Base-by-base conservation (phyloP, 106 monocot species). In the Platanthera guangdongensis region DNA sequence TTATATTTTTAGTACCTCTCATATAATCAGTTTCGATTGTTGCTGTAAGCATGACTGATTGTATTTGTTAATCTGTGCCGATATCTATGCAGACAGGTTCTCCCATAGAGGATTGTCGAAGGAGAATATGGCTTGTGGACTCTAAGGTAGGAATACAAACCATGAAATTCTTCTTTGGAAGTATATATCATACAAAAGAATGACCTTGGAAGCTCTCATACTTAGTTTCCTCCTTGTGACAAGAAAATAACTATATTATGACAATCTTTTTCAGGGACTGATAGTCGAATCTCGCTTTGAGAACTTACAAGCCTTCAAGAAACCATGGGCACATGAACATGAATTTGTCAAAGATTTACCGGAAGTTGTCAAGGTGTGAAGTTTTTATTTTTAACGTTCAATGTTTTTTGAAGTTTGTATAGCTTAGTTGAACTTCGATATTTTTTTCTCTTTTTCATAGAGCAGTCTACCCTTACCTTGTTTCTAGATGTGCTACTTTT, bases 71-170 rank as follows among this genome's bases (percentile, higher is more conserved):
- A 39, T 39, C 2, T 39, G 39, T 39, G 39, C 72, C 10, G 53
- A 47, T 11, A 46, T 54, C 51, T 50, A 19, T 68, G 77, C 78
- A 96, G 95, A 78, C 88, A 51, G 87, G 87, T 21, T 59, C 74
- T 69, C 75, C 95, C 52, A 1, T 89, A 3, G 85, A 89, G 82
- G 95, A 93, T 80, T 64, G 81, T 71, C 88, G 93, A 50, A 93
- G 86, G 83, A 96, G 86, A 70, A 91, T 96, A 75, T 96, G 95
- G 95, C 88, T 96, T 57, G 87, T 93, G 45, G 95, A 95, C 72
- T 92, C 95, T 4, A 95, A 92, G 95, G 95, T 92, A 80, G 10
- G 30, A 5, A 8, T n/a, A 65, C 12, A 47, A 22, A 62, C 32
- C 32, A 48, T 39, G 39, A 39, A 39, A 39, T 39, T 39, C 39